Base-by-base conservation (phyloP, 805 yeast species). In the Kuraishia piskuri region DNA sequence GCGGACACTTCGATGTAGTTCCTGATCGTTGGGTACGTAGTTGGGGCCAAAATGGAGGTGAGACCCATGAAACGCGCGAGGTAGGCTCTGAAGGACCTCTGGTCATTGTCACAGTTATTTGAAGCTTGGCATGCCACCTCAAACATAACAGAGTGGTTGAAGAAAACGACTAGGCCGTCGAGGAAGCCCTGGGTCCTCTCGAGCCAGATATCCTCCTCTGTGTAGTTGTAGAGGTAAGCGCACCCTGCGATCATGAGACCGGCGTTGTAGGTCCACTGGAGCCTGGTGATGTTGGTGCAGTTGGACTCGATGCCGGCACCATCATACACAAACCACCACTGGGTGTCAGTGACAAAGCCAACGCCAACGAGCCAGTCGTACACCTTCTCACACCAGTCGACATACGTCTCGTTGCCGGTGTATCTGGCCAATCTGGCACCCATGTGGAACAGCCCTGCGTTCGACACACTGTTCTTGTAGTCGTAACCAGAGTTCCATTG, bases 401-500 rank as follows among this genome's bases (percentile, higher is more conserved):
- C 79, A 61, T 89, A 90, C 0, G 90, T 73, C 37, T 77, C 79
- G 68, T 90, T 89, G 10, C 72, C 71, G 2, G 94, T 86, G 69
- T 83, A 90, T 61, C 95, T 78, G 2, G 91, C 92, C 59, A 89
- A 77, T 58, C 96, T 78, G 2, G 96, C 94, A 22, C 89, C 91
- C 46, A 89, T 70, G 58, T 85, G 83, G 77, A 90, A 88, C 52
- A 90, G 68, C 59, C 88, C 81, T 2, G 95, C 95, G 66, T 88
- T 89, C n/a, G 94, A 79, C 58, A 89, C 87, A n/a, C 91, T 71
- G 70, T 90, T 90, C 67, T 89, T 89, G 70, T 89, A 89, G 66
- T 86, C 83, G 67, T 88, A 89, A 56, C 96, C 96, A 7, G 88
- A 75, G 67, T 90, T 90, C 90, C 90, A 89, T 52, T 85, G 77